These are phyloP conservation scores for Emericellopsis atlantica DNA, from an alignment of 2,329 filamentous ascomycete genomes.

Conservation along the genomic window DNA sequence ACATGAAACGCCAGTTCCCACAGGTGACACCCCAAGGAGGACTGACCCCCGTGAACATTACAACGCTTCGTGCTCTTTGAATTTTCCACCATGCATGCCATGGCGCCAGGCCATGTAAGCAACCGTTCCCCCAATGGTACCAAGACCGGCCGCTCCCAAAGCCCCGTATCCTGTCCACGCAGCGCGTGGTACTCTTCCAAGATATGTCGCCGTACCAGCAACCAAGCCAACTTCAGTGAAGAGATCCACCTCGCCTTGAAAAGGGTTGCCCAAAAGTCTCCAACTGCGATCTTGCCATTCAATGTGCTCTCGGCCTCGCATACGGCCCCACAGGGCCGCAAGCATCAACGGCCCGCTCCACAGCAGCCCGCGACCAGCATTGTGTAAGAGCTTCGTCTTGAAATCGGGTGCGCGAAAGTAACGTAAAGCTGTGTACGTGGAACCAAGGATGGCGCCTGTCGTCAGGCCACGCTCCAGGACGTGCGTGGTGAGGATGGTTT, in stretches of 20 bases:
- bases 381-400: constrained; percentile 3
- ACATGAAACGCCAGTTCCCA: background rate
- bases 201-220: constrained; percentile 5
- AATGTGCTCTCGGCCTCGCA: constrained; percentile 43
- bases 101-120: constrained; percentile 37
- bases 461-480: constrained; percentile 43
- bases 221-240: constrained; percentile 34
- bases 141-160: constrained; percentile 31
- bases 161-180: constrained; percentile 18
- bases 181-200: background rate
- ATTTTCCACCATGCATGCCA: constrained; percentile 30
- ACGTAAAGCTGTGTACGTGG: constrained; percentile 20
- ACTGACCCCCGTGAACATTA: background rate
- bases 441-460: constrained; percentile 35
- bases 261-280: constrained; percentile 43
- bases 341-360: constrained; percentile 16
- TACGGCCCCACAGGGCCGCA: constrained; percentile 30
- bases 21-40: background rate
- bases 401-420: constrained; percentile 8
- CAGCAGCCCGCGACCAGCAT: background rate
- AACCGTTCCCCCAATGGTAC: constrained; percentile 33
- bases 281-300: constrained; percentile 54
- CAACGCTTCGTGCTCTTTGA: constrained; percentile 8
- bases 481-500: constrained; percentile 45
- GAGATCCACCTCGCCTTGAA: constrained; percentile 44